A percentile compares a stretch with the other conserved stretches of the same genome.
Conservation (phyloP, 2,329 filamentous ascomycete species). For the Penicillium sp. region DNA sequence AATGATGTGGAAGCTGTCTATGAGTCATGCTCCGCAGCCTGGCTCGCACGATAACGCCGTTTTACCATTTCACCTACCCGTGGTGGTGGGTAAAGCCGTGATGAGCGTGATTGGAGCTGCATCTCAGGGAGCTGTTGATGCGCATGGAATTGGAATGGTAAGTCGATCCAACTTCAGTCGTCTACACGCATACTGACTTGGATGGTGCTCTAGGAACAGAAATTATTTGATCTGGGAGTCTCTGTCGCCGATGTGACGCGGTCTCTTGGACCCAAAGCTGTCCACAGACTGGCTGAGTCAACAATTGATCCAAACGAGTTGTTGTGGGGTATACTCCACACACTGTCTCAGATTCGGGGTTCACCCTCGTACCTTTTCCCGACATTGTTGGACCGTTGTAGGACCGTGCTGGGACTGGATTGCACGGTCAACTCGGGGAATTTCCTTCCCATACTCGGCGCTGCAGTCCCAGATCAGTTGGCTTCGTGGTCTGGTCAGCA, state of each 20-base stretch:
- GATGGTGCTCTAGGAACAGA: conserved; percentile 34
- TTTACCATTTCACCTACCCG: conserved; percentile 63
- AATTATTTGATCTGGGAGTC: conserved; percentile 37
- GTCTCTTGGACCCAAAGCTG: conserved; percentile 30
- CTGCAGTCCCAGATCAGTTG: conserved; percentile 10
- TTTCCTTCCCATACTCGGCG: conserved; percentile 26
- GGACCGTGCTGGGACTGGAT: conserved; percentile 33
- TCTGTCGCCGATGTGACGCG: conserved; percentile 37
- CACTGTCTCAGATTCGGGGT: conserved; percentile 40
- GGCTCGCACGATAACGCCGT: conserved; percentile 55
- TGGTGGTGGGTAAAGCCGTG: conserved; percentile 63
- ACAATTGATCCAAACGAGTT: conserved; percentile 36
- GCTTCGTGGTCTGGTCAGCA: conserved; percentile 19
- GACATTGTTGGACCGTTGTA: conserved; percentile 32
- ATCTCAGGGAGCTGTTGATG: conserved; percentile 70
- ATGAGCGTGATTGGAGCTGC: conserved; percentile 69
- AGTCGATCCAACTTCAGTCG: conserved; percentile 32
- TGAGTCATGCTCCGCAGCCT: conserved; percentile 63
- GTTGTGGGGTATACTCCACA: conserved; percentile 41
- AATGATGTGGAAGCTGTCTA: conserved; percentile 71
- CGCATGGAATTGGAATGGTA: conserved; percentile 73
- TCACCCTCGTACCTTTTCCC: conserved; percentile 41
- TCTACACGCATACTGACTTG: background rate
- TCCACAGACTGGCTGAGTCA: conserved; percentile 32
- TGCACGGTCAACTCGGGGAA: conserved; percentile 31